phyloP scores from a whole-genome alignment of 1,284 basidiomycete species.

The Trichosporon coremiiforme region DNA sequence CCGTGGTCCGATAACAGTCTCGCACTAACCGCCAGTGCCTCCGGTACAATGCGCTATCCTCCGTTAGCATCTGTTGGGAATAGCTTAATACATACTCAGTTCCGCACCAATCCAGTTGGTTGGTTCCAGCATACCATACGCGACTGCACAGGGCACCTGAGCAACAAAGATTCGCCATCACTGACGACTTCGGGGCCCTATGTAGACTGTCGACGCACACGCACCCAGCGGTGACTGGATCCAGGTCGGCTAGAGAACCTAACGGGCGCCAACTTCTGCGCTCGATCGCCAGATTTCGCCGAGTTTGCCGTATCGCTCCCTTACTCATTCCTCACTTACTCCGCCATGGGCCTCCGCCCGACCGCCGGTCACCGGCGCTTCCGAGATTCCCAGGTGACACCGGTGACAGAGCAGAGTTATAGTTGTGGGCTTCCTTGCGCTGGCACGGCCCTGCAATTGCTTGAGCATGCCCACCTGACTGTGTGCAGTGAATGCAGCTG shows the following conservation, averaged over 20 bases:
- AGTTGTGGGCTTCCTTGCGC: neutral
- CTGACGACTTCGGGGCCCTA: neutral
- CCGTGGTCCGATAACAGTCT: neutral
- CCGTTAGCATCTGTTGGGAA: too few relatives aligned
- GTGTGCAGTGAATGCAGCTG: neutral
- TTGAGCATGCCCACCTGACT: neutral
- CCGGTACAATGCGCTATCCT: neutral
- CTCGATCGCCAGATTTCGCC: neutral
- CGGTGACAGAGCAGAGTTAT: neutral
- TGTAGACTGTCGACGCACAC: too few relatives aligned
- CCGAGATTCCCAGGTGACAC: neutral
- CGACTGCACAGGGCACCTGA: neutral
- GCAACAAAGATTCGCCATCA: neutral
- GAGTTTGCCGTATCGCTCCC: neutral
- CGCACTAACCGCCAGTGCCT: neutral
- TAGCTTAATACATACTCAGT: neutral
- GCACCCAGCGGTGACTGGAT: neutral
- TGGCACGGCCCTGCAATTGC: conserved; percentile 12
- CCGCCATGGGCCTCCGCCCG: neutral
- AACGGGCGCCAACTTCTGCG: neutral
- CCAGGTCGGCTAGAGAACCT: neutral
- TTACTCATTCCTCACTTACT: neutral
- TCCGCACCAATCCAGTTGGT: neutral
- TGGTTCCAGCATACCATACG: neutral
- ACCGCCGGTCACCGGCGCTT: neutral